Evolutionary conservation across 805 yeast species (phyloP).

Genomic region (Zygotorulaspora chibaensis): DNA sequence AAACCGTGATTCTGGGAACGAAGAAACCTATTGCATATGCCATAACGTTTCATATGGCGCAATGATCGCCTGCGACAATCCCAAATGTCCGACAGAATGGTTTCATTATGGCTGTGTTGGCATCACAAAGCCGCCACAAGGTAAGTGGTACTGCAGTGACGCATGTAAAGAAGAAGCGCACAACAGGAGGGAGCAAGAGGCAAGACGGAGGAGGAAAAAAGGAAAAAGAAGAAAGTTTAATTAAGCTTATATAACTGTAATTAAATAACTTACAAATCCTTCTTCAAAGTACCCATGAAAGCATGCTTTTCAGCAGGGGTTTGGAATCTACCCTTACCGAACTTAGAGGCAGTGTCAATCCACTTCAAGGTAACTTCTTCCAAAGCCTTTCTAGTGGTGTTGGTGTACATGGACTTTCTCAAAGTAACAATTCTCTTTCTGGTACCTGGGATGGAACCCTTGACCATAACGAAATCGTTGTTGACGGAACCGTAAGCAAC

Average conservation of each 20-base stretch:
- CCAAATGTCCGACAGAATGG: slow-evolving; percentile 70
- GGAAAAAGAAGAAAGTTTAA: slow-evolving; percentile 3
- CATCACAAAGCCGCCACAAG: slow-evolving; percentile 53
- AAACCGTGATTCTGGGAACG: slow-evolving; percentile 16
- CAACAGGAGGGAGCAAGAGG: neutral
- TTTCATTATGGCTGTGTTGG: slow-evolving; percentile 79
- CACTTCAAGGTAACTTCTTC: slow-evolving; percentile 97
- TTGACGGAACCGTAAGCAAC: slow-evolving; percentile 98
- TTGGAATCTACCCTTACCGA: slow-evolving; percentile 99
- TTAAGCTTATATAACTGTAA: neutral
- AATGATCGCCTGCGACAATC: slow-evolving; percentile 90
- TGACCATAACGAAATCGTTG: slow-evolving; percentile 95
- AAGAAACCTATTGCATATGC: slow-evolving; percentile 44
- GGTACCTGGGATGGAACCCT: slow-evolving; percentile 99
- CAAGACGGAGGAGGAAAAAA: slow-evolving; percentile 8
- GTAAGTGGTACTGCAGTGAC: slow-evolving; percentile 70
- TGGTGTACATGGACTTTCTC: slow-evolving; percentile 97
- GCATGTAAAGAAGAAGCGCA: slow-evolving; percentile 21
- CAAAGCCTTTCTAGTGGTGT: slow-evolving; percentile 95
- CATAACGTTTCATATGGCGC: slow-evolving; percentile 52
- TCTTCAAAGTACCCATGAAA: slow-evolving; percentile 99
- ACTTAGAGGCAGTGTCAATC: slow-evolving; percentile 99
- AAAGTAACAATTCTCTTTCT: slow-evolving; percentile 99
- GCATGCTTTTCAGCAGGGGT: slow-evolving; percentile 99
- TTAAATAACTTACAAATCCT: slow-evolving; percentile 63